Conservation (phyloP, 2,329 filamentous ascomycete species). For the Sporothrix protearum region DNA sequence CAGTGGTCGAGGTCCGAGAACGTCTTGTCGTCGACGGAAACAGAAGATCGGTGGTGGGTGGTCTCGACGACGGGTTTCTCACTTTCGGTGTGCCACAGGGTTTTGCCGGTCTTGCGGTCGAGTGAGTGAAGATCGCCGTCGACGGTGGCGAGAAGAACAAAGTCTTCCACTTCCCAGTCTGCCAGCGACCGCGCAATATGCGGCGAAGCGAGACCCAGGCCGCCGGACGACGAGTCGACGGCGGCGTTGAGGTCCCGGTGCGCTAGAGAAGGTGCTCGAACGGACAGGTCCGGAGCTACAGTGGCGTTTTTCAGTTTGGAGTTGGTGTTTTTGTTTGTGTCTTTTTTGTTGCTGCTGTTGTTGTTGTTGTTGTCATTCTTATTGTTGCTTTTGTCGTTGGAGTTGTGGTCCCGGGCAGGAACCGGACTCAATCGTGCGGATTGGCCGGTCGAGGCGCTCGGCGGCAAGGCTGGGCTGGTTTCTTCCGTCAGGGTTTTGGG, state of each 20-base stretch:
- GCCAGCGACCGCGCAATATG: slow-evolving; percentile 93
- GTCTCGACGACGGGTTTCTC: slow-evolving; percentile 90
- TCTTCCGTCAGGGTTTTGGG: slow-evolving; percentile 24
- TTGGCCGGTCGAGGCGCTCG: slow-evolving; percentile 31
- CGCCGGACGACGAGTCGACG: slow-evolving; percentile 35
- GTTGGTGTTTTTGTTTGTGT: slow-evolving; percentile 30
- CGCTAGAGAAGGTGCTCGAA: slow-evolving; percentile 85
- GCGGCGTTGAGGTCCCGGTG: slow-evolving; percentile 59
- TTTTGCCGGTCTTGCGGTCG: slow-evolving; percentile 79
- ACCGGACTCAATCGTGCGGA: slow-evolving; percentile 35
- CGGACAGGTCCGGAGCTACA: slow-evolving; percentile 92
- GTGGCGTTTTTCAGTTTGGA: slow-evolving; percentile 60
- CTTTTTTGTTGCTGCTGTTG: slow-evolving; percentile 37
- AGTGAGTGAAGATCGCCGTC: slow-evolving; percentile 92
- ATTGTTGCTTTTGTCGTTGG: not conserved
- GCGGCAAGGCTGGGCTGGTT: not conserved
- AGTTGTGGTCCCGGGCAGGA: not conserved
- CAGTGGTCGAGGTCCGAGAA: slow-evolving; percentile 73
- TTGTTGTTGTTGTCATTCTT: slow-evolving; percentile 32
- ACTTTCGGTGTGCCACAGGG: slow-evolving; percentile 80
- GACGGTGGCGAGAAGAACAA: slow-evolving; percentile 99
- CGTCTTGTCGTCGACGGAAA: slow-evolving; percentile 57
- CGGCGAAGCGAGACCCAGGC: slow-evolving; percentile 72
- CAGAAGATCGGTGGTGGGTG: slow-evolving; percentile 70
- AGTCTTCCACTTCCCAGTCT: slow-evolving; percentile 99